Percentiles rank a stretch among this genome's conserved stretches.
Evolutionary conservation across 1,284 basidiomycete species (phyloP).

Genomic region (Trametes hirsuta): DNA sequence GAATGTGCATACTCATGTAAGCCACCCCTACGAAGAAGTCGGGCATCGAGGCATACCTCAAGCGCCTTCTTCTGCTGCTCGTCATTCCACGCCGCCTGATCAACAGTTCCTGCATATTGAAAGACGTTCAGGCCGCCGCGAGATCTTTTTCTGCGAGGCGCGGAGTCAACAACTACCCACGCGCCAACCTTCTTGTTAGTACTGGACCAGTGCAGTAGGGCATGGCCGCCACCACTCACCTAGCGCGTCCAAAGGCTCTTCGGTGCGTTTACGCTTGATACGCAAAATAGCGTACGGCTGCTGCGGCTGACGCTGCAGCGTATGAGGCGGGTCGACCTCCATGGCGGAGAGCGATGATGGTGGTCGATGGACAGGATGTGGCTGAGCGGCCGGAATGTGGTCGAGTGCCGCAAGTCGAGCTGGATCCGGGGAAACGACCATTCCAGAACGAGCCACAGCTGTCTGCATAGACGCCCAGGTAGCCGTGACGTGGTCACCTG

Average conservation of each 20-base stretch:
- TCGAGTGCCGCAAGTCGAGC: not conserved
- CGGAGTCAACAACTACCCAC: slow-evolving; percentile 62
- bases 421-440: not conserved
- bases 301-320: slow-evolving; percentile 12
- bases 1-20: not conserved
- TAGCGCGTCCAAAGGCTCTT: slow-evolving; percentile 78
- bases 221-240: slow-evolving; percentile 43
- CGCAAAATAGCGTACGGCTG: slow-evolving; percentile 69
- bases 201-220: not conserved
- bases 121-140: slow-evolving; percentile 66
- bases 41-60: slow-evolving; percentile 40
- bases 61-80: slow-evolving; percentile 56
- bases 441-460: not conserved
- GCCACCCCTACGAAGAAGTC: not conserved
- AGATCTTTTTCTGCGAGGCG: slow-evolving; percentile 60
- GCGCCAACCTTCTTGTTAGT: not conserved
- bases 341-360: not conserved
- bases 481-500: not conserved
- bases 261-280: slow-evolving; percentile 78
- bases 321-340: slow-evolving; percentile 20
- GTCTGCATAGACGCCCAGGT: not conserved
- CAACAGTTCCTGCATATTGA: slow-evolving; percentile 79
- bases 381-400: not conserved
- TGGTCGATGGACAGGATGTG: slow-evolving; percentile 4
- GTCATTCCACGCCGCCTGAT: slow-evolving; percentile 66